Base-by-base conservation (phyloP, 495 filamentous ascomycete species). In the Podospora comata region DNA sequence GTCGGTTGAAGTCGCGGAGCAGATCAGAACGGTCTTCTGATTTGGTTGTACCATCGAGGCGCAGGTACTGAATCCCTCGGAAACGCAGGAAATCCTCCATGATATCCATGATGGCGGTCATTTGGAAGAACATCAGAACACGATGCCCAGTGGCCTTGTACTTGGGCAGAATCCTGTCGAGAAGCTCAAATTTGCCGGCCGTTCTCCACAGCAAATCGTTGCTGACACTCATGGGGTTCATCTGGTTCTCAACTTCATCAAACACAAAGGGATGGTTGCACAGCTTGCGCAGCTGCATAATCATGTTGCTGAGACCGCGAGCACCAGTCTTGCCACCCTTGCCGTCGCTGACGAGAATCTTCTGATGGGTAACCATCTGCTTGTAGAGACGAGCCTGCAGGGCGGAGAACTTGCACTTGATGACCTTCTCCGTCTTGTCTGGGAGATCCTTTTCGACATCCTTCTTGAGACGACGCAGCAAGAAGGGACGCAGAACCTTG, bases 101-200 rank as follows among this genome's bases (percentile, higher is more conserved):
- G 77, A 99, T 99, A 78, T 99, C 97, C 95, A 99, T 99, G 75
- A 99, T 99, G 55, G 96, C 92, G 2, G 95, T 99, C 95, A 99
- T 99, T 79, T 99, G 95, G 86, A 99, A 99, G 86, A 99, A 99
- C 90, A 99, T 98, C 75, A 99, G 78, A 62, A 97, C 93, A 72
- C 96, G 90, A 85, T 99, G 95, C 48, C 91, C 91, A 4, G 92
- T 91, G 0, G 83, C 85, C 69, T 90, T 87, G 81, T 98, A 97
- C 77, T 99, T 99, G 11, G 95, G 95, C 56, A 99, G 78, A 63
- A 99, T 84, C 34, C 95, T 85, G 78, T 99, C 96, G 18, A 99
- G 85, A 13, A 99, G 84, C 80, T 99, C 95, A 73, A 99, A 99
- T 78, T 99, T 99, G 75, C 95, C 95, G 44, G 94, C 88, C 5